Base-by-base conservation (phyloP, 768 basidiomycete species). In the Tulasnella sp. region DNA sequence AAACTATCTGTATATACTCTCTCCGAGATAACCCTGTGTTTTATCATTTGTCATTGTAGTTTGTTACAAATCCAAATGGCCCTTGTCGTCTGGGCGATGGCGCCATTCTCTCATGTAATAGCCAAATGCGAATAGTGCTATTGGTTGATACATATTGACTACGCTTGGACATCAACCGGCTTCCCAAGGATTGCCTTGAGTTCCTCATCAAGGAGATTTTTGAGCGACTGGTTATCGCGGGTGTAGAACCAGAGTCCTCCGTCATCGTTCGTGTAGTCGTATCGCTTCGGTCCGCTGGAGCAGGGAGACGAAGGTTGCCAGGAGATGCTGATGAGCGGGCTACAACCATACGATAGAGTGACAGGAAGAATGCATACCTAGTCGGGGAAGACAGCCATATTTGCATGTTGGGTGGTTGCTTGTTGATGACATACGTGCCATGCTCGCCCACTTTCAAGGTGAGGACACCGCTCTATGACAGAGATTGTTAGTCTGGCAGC, bases 331-430 rank as follows among this genome's bases (percentile, higher is more conserved):
- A 34, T 36, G 21, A 27, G 71, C 36, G 1, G n/a, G 24, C n/a
- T 34, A 6, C 62, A 31, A 14, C 21, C 3, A 42, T 24, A 10
- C 44, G 21, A 68, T 27, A 48, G 27, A 24, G 46, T 14, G 12
- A 24, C 19, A 27, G 38, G 10, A 21, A 9, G 42, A 46, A 31
- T 21, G 34, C 80, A 14, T 16, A 95, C 96, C 94, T 95, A 82
- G 90, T 84, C 0, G 96, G 96, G 12, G 94, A 95, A 5, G 95
- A 96, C 27, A 98, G 88, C 96, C 96, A 98, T 82, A 98, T 97
- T 84, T 98, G 96, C 86, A 95, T 95, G 84, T 98, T 98, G 8
- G 96, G 96, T 16, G 96, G 96, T 84, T 98, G 96, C 87, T 97
- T 98, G 86, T 98, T 98, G 86, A 98, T 92, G 39, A 97, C 96